Base-by-base conservation (phyloP, 441 rosid species). In the Corymbia calophylla region DNA sequence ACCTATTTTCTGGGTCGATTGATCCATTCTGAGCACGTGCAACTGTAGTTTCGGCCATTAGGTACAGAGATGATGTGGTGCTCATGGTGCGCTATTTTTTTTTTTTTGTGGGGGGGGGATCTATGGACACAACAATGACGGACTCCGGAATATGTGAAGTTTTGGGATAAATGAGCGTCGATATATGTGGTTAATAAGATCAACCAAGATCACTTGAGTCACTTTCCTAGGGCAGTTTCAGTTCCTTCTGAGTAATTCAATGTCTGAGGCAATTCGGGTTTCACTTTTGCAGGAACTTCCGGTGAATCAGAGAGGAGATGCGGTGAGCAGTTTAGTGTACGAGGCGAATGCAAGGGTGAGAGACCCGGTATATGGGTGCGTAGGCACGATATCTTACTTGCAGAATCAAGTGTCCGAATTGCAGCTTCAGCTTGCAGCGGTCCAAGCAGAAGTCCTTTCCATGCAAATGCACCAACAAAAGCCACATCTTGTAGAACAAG, bases 321-420 rank as follows among this genome's bases (percentile, higher is more conserved):
- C 99, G 3, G 99, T 97, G 73, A 97, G 96, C 91, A 98, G 99
- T 91, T 88, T 98, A 89, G 98, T 96, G 56, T 97, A 95, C 55
- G 99, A 98, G 92, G 99, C 99, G 56, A 96, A 95, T 87, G 99
- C 99, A 27, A 91, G 99, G 89, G 96, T 95, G 60, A 92, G 98
- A 91, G 99, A 98, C 93, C 99, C 99, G 0, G 98, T 98, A 2
- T 97, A 98, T 35, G 99, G 99, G 5, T 97, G 99, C 80, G 98
- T 94, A 14, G 99, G 99, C 62, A 98, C 97, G 87, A 97, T 97
- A 88, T 96, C 99, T 1, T 96, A 93, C 91, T 94, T 98, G 58
- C 98, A 98, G 91, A 94, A 95, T 81, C 99, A 98, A 91, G 99
- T 98, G 5, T 95, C 99, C 13, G 96, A 97, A 92, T 93, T 98